Conservation (phyloP, 495 filamentous ascomycete genomes). For the Melanomma pulvis-pyrius region DNA sequence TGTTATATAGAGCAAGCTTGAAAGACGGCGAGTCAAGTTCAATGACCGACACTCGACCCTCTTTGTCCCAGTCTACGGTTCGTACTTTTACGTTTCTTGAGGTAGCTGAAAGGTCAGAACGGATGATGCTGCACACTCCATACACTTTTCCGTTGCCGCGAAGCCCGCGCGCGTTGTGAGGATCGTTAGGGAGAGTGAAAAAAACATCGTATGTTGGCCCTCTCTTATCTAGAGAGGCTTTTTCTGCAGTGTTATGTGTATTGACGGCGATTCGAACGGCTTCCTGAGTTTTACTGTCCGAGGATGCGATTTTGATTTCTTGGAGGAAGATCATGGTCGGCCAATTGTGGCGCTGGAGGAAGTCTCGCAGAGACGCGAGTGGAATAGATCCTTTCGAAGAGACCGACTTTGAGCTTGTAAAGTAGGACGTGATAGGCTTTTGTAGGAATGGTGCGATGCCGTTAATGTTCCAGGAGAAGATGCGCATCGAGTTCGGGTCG, state of each 20-base stretch:
- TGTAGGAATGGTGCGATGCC: conserved; percentile 52
- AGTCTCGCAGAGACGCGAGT: conserved; percentile 46
- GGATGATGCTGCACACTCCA: conserved; percentile 54
- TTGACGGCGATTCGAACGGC: conserved; percentile 46
- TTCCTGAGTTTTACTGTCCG: conserved; percentile 43
- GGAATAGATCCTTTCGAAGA: conserved; percentile 3
- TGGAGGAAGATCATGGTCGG: conserved; percentile 56
- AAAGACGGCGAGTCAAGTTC: conserved; percentile 37
- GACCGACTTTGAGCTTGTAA: conserved; percentile 25
- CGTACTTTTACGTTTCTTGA: conserved; percentile 16
- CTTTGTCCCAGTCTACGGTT: conserved; percentile 53
- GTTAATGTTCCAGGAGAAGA: conserved; percentile 59
- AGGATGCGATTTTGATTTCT: conserved; percentile 55
- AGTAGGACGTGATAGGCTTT: conserved; percentile 51
- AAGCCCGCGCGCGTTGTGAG: conserved; percentile 53
- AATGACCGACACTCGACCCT: conserved; percentile 54
- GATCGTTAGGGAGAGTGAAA: conserved; percentile 52
- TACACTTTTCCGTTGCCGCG: conserved; percentile 50
- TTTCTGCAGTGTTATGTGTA: neutral
- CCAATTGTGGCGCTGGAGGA: conserved; percentile 52
- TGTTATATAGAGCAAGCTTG: conserved; percentile 50
- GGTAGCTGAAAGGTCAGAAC: conserved; percentile 47
- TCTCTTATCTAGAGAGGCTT: neutral
- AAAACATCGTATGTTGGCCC: conserved; percentile 48
- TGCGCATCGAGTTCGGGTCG: conserved; percentile 12